Evolutionary conservation across 345 rosid species (phyloP), one percentile per base, ranked within the genome.

Genomic region (Eucalyptus coolabah): DNA sequence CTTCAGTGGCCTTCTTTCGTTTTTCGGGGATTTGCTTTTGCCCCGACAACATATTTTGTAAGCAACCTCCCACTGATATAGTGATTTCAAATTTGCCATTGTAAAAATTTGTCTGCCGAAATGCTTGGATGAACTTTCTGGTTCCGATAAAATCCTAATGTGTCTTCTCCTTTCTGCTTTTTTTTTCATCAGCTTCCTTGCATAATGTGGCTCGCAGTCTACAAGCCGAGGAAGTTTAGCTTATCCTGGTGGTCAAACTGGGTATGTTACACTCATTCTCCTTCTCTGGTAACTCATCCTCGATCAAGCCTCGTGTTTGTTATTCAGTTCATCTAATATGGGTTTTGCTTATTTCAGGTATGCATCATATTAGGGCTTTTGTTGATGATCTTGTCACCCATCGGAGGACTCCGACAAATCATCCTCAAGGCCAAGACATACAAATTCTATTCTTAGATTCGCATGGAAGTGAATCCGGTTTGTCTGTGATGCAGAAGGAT

Each of bases 11-110:
- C 96, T 96, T 88, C 97, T 97, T 67, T 96, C 96, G 40, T 96
- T 96, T 93, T 96, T 97, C 30, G 98, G 99, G 99, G 99, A 93
- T 95, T 97, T 59, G 97, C 97, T 87, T 96, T 96, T 91, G 96
- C 99, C 34, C 97, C 97, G 24, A 97, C 98, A 12, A 93, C 99
- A 17, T 96, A 94, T 89, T 96, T 97, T 85, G 97, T 97, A 93
- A 95, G 96, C 59, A 21, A 32, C 34, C 47, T 90, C 42, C 23
- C 26, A 6, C 59, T 51, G 2, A 80, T 19, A 67, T 50, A 50
- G 4, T 37, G 83, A 77, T 77, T 23, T 37, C 2, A 42, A 42
- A 37, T 19, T 72, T 18, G 26, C 83, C 7, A 12, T 34, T 56
- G 60, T 44, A 28, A 6, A 63, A 53, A 5, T 37, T 45, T 49